These are phyloP conservation scores for Poa annua DNA, from an alignment of 176 grass and related monocot genomes.

Conservation along the genomic window DNA sequence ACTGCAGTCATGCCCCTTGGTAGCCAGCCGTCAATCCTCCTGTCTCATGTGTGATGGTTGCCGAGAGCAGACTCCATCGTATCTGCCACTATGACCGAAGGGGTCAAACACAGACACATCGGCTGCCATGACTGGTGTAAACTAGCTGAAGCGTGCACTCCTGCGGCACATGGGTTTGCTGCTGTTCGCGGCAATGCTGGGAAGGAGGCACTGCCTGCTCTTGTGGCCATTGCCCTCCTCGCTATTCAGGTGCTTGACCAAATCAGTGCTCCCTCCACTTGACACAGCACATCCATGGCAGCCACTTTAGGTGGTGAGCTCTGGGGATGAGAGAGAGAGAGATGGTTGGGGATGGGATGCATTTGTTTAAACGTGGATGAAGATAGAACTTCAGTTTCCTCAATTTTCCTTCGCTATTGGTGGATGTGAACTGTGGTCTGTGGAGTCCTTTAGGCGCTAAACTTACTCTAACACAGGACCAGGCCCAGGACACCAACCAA, in stretches of 20 bases:
- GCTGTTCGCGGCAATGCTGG: background rate
- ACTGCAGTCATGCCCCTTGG: background rate
- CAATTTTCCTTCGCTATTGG: background rate
- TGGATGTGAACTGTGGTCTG: background rate
- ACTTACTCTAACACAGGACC: background rate
- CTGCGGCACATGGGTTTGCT: background rate
- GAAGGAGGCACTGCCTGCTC: background rate
- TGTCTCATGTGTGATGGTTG: background rate
- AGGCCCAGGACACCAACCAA: background rate
- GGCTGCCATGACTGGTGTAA: background rate
- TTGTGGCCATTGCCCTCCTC: background rate
- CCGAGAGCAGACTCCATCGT: background rate
- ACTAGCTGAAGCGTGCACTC: background rate
- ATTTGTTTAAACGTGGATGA: background rate
- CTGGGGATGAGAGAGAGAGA: no score
- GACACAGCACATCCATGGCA: background rate
- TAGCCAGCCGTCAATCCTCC: background rate
- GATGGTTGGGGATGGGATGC: background rate
- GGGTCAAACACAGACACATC: background rate
- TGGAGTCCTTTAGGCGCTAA: background rate
- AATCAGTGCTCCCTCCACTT: background rate
- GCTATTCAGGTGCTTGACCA: background rate
- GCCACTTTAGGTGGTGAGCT: background rate
- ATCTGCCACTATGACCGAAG: background rate
- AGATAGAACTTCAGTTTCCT: background rate